Evolutionary conservation across 331 rosid species (phyloP), one percentile per base, ranked within the genome.

Genomic region (Cucumis variabilis): DNA sequence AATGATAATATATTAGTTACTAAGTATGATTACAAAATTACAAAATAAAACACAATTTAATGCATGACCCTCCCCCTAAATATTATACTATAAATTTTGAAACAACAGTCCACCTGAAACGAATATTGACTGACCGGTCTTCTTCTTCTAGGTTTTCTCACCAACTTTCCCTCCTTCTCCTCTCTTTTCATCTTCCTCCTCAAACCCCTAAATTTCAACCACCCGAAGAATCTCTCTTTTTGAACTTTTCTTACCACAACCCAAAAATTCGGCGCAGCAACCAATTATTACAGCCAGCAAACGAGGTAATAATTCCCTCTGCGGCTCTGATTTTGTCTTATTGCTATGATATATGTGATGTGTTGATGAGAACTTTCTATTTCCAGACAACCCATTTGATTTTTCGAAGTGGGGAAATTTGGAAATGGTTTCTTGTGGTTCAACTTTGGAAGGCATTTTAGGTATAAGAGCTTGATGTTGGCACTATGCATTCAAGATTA

Each of bases 401-500:
- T 62, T 33, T 60, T 55, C 23, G 85, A 6, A 2, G 51, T 81
- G 70, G 70, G 17, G 28, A 58, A 44, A 15, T 48, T 77, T 66
- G 28, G 63, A 63, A 63, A 21, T 63, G 13, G 24, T 63, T 63
- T 63, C 25, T 63, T 63, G 68, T 63, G 68, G 25, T 63, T 63
- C 21, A 63, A 63, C 25, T 63, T 63, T 9, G 65, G 27, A 7
- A 23, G 68, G 68, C 68, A 63, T 63, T 63, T 63, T 63, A 63
- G 68, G 68, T 63, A 23, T 63, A 9, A 63, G 68, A 63, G 68
- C 21, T 21, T 63, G 68, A 21, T 63, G 68, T 21, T 63, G 25
- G 11, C 65, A 58, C 23, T 17, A 94, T 95, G 94, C 92, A 88
- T 74, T 86, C 95, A 84, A 91, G 95, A 87, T 74, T 92, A 84